Conservation (phyloP, 768 basidiomycete genomes). For the Psilocybe azurescens region DNA sequence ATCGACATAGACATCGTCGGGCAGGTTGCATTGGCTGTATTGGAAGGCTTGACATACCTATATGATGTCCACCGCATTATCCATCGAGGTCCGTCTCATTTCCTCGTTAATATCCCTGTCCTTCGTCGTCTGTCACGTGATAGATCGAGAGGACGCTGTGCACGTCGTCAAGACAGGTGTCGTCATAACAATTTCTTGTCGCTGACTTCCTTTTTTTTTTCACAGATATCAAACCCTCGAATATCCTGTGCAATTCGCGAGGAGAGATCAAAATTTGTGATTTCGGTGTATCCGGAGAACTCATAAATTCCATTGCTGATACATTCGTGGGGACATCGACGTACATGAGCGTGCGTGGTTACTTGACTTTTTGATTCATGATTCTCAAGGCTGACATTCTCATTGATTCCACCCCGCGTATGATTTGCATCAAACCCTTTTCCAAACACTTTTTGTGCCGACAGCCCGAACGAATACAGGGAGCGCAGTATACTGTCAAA, state of each 20-base stretch:
- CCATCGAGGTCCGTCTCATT: slow-evolving; percentile 82
- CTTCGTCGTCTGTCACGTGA: slow-evolving; percentile 26
- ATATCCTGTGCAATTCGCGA: slow-evolving; percentile 91
- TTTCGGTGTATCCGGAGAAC: slow-evolving; percentile 97
- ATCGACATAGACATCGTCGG: slow-evolving; percentile 94
- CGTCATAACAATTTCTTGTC: slow-evolving; percentile 29
- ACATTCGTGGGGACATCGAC: slow-evolving; percentile 99
- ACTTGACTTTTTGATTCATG: slow-evolving; percentile 4
- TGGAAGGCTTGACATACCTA: slow-evolving; percentile 94
- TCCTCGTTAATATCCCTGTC: slow-evolving; percentile 10
- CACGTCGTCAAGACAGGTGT: slow-evolving; percentile 9
- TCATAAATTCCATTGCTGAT: slow-evolving; percentile 98
- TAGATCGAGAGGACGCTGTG: slow-evolving; percentile 5
- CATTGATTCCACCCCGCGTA: slow-evolving; percentile 4
- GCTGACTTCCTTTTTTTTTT: slow-evolving; percentile 16
- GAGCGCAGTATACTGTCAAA: slow-evolving; percentile 97
- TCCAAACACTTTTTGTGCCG: slow-evolving; percentile 14
- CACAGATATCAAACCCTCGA: slow-evolving; percentile 97
- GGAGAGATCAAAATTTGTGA: slow-evolving; percentile 99
- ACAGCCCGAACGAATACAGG: slow-evolving; percentile 99
- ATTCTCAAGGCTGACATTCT: slow-evolving; percentile 17
- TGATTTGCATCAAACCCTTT: neutral
- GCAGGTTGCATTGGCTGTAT: slow-evolving; percentile 92
- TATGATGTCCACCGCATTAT: slow-evolving; percentile 98
- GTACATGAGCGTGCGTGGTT: slow-evolving; percentile 92